Conservation (phyloP, 1,284 basidiomycete species). For the Agroathelia rolfsii region DNA sequence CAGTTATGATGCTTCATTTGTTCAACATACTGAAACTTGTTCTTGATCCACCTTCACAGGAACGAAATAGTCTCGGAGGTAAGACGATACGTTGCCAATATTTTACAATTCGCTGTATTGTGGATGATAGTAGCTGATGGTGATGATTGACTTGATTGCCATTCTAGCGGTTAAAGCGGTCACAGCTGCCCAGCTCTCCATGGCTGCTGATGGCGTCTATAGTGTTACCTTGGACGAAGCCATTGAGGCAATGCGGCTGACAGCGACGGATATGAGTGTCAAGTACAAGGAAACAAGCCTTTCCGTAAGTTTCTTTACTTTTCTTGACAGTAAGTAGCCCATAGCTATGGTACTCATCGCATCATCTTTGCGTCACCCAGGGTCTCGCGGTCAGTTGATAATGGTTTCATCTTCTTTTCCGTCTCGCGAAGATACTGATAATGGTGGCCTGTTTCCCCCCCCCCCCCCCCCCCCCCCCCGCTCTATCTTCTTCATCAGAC, state of each 20-base stretch:
- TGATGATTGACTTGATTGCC: constrained; percentile 8
- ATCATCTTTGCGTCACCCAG: constrained; percentile 21
- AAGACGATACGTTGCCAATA: constrained; percentile 12
- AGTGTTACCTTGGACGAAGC: constrained; percentile 89
- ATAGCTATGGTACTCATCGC: constrained; percentile 5
- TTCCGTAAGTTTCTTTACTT: constrained; percentile 43
- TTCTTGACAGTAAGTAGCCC: too few relatives aligned
- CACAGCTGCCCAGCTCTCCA: constrained; percentile 88
- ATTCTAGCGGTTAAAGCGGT: constrained; percentile 76
- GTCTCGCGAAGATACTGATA: constrained; percentile 12
- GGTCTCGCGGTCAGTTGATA: constrained; percentile 49
- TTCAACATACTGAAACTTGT: constrained; percentile 4
- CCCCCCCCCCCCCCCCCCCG: too few relatives aligned
- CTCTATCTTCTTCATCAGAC: constrained; percentile 34
- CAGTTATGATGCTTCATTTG: constrained; percentile 3
- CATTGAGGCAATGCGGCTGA: constrained; percentile 91
- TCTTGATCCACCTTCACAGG: constrained; percentile 30
- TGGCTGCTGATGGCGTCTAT: constrained; percentile 83
- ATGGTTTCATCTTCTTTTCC: constrained; percentile 7
- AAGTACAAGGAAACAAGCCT: constrained; percentile 92
- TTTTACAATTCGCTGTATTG: neutral
- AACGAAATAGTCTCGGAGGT: constrained; percentile 83
- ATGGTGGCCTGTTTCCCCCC: constrained; percentile 10
- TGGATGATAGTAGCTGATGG: constrained; percentile 1
- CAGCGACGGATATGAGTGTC: constrained; percentile 80